These are phyloP conservation scores for Cinnamomum micranthum DNA, from an alignment of 164 flowering plant genomes.

Conservation along the genomic window DNA sequence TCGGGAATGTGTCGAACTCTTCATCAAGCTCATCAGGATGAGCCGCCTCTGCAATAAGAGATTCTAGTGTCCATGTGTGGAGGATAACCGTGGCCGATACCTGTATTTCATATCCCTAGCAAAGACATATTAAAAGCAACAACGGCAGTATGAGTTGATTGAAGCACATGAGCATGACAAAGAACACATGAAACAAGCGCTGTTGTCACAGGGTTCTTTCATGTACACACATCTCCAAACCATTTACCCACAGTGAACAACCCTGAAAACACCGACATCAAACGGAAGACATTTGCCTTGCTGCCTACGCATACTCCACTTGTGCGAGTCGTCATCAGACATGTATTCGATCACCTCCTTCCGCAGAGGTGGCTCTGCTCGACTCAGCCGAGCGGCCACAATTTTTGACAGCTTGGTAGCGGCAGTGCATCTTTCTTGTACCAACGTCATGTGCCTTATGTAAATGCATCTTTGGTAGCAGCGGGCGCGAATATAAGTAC, in stretches of 20 bases:
- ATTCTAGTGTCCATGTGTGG: constrained; percentile 77
- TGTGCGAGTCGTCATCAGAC: constrained; percentile 88
- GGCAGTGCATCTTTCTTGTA: constrained; percentile 79
- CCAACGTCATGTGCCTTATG: constrained; percentile 52
- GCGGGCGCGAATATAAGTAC: constrained; percentile 59
- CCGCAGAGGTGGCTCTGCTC: constrained; percentile 88
- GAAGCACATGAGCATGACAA: constrained; percentile 67
- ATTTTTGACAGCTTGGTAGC: constrained; percentile 83
- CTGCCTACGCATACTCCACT: constrained; percentile 96
- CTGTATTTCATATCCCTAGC: constrained; percentile 90
- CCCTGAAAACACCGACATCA: no score
- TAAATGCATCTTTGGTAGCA: constrained; percentile 92
- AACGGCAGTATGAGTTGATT: constrained; percentile 84
- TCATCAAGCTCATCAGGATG: constrained; percentile 81
- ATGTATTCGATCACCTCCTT: constrained; percentile 92
- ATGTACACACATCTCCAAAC: no score
- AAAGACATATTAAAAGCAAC: constrained; percentile 78
- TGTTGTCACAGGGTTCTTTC: no score
- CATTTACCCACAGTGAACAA: no score
- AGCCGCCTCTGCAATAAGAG: constrained; percentile 63
- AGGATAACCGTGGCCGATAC: constrained; percentile 80
- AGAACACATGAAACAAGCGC: no score
- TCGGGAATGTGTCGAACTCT: constrained; percentile 79
- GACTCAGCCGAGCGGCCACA: constrained; percentile 70
- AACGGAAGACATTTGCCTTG: no score